A percentile compares a stretch with the other conserved stretches of the same genome.
These are phyloP conservation scores for Terana coerulea DNA, from an alignment of 768 basidiomycete species.

Conservation along the genomic window DNA sequence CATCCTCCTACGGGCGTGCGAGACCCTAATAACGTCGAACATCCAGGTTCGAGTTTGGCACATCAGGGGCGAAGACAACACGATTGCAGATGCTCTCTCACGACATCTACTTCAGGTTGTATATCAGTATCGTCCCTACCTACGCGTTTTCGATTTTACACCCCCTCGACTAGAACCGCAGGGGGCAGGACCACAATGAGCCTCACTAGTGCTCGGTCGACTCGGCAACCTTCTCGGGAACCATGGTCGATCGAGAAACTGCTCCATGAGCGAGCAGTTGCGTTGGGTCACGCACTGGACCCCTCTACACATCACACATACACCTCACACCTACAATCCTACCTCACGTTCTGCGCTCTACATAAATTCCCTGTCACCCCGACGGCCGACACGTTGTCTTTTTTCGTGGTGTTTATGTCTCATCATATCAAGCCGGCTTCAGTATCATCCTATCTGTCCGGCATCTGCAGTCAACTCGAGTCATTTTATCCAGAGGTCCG, in stretches of 20 bases:
- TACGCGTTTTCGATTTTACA: not conserved
- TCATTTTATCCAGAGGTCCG: conserved; percentile 28
- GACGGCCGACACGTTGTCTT: conserved; percentile 33
- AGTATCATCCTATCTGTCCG: conserved; percentile 34
- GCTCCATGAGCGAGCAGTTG: conserved; percentile 28
- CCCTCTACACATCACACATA: conserved; percentile 22
- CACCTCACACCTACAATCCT: conserved; percentile 34
- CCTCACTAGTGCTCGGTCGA: not conserved
- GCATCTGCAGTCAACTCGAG: conserved; percentile 33
- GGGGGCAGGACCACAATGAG: conserved; percentile 25
- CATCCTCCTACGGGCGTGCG: conserved; percentile 14
- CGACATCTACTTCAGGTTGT: not conserved
- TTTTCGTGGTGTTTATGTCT: conserved; percentile 33
- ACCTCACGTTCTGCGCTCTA: conserved; percentile 29
- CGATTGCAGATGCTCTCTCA: conserved; percentile 22
- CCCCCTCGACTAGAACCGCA: conserved; percentile 21
- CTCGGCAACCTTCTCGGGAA: conserved; percentile 29
- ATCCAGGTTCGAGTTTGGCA: conserved; percentile 22
- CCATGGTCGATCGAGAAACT: conserved; percentile 35
- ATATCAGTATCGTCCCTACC: not conserved
- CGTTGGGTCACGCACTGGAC: conserved; percentile 23
- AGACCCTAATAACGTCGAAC: conserved; percentile 4
- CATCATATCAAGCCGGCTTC: conserved; percentile 34
- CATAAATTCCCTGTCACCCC: conserved; percentile 35
- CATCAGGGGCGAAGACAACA: conserved; percentile 21